Conservation (phyloP, 306 rosid species). For the Quillaja saponaria region DNA sequence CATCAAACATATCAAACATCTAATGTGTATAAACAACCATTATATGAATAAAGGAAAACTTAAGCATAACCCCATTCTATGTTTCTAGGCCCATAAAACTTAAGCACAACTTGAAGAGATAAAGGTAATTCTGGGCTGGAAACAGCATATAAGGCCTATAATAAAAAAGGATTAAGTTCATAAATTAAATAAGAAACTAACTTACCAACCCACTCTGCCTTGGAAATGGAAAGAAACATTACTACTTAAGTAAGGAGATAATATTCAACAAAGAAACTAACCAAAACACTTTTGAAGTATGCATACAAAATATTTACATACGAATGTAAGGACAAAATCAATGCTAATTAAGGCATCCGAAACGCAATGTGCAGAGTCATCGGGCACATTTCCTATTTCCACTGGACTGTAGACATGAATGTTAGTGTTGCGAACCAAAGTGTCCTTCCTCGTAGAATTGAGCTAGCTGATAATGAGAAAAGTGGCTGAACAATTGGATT, state of each 20-base stretch:
- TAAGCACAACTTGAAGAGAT: no score
- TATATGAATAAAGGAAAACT: no score
- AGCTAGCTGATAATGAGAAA: conserved; percentile 41
- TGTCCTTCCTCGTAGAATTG: conserved; percentile 37
- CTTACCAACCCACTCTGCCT: no score
- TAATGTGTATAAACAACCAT: no score
- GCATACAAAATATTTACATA: conserved; percentile 19
- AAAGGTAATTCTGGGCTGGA: no score
- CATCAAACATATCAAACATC: no score
- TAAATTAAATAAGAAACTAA: no score
- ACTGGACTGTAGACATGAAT: conserved; percentile 28
- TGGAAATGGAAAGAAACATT: conserved; percentile 1
- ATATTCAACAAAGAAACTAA: neutral
- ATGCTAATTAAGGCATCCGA: no score
- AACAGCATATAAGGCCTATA: no score
- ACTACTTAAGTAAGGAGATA: neutral
- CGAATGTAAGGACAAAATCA: conserved; percentile 16
- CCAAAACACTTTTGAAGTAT: neutral
- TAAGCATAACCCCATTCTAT: no score
- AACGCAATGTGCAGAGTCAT: neutral
- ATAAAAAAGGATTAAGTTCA: no score
- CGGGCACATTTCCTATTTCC: conserved; percentile 21
- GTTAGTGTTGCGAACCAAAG: conserved; percentile 35
- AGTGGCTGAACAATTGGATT: neutral
- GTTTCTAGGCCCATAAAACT: no score